Percentiles rank a stretch among this genome's conserved stretches.
Evolutionary conservation across 2,329 filamentous ascomycete species (phyloP).

Genomic region (Didymella exigua): DNA sequence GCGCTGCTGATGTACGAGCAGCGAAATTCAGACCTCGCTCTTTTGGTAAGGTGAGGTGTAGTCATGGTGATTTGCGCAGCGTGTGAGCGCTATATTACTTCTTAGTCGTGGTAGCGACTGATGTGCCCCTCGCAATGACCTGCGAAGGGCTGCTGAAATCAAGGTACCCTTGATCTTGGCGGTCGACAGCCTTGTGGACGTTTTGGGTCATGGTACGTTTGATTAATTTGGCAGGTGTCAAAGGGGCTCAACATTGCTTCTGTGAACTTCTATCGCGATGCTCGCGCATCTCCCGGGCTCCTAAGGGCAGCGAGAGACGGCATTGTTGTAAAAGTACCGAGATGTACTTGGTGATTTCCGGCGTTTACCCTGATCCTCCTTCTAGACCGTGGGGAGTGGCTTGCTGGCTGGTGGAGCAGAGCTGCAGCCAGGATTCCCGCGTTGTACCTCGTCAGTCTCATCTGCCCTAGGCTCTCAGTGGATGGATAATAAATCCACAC

Average conservation of each 20-base stretch:
- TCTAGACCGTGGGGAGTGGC: slow-evolving; percentile 11
- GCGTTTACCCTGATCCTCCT: slow-evolving; percentile 11
- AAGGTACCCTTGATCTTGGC: slow-evolving; percentile 1
- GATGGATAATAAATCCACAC: slow-evolving; percentile 11
- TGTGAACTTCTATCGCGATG: slow-evolving; percentile 3
- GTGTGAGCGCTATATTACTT: background rate
- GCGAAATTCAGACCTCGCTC: background rate
- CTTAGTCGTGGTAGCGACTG: background rate
- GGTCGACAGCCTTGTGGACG: slow-evolving; percentile 2
- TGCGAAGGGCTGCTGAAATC: slow-evolving; percentile 1
- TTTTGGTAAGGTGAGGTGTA: background rate
- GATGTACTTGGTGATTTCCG: slow-evolving; percentile 12
- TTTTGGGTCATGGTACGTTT: background rate
- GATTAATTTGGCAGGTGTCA: slow-evolving; percentile 1
- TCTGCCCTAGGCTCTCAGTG: slow-evolving; percentile 20
- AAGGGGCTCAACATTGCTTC: slow-evolving; percentile 3
- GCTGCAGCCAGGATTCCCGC: slow-evolving; percentile 24
- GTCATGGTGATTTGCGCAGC: background rate
- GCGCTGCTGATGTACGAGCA: background rate
- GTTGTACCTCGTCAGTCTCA: slow-evolving; percentile 30
- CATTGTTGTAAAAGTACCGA: slow-evolving; percentile 10
- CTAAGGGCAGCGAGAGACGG: slow-evolving; percentile 2
- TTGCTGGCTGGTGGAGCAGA: slow-evolving; percentile 28
- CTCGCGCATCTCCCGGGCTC: slow-evolving; percentile 5
- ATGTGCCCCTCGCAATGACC: slow-evolving; percentile 12